phyloP scores from a whole-genome alignment of 116 monocot species.

The Dioscorea cayenensis region DNA sequence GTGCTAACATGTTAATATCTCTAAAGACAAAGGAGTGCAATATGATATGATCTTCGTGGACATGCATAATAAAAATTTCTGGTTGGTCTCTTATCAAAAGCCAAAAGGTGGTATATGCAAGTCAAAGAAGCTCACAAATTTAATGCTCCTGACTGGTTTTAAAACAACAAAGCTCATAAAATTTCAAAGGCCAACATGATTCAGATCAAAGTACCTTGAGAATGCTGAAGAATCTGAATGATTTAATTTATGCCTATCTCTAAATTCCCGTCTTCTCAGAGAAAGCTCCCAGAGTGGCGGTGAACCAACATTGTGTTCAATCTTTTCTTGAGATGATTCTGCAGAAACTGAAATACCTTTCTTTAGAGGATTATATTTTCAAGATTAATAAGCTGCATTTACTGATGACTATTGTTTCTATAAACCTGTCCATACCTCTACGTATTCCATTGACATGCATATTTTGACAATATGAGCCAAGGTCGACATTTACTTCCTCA shows the following conservation, averaged over 20 bases:
- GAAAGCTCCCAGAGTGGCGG: conserved; percentile 48
- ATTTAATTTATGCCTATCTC: conserved; percentile 33
- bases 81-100: too few relatives aligned
- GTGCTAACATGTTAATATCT: too few relatives aligned
- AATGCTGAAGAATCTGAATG: conserved; percentile 61
- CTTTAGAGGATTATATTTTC: neutral
- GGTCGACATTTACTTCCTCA: neutral
- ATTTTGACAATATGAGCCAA: neutral
- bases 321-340: conserved; percentile 9
- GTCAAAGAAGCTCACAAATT: too few relatives aligned
- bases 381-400: neutral
- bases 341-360: neutral
- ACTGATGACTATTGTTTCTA: neutral
- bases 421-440: neutral
- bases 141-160: too few relatives aligned
- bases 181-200: neutral
- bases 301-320: conserved; percentile 10
- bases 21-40: too few relatives aligned
- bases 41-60: too few relatives aligned
- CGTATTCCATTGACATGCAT: neutral
- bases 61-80: too few relatives aligned
- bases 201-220: conserved; percentile 4
- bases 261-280: conserved; percentile 47
- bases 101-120: too few relatives aligned
- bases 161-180: too few relatives aligned